Evolutionary conservation across 306 rosid genomes (phyloP), one percentile per base, ranked within the genome.

Genomic region (Medicago lupulina): DNA sequence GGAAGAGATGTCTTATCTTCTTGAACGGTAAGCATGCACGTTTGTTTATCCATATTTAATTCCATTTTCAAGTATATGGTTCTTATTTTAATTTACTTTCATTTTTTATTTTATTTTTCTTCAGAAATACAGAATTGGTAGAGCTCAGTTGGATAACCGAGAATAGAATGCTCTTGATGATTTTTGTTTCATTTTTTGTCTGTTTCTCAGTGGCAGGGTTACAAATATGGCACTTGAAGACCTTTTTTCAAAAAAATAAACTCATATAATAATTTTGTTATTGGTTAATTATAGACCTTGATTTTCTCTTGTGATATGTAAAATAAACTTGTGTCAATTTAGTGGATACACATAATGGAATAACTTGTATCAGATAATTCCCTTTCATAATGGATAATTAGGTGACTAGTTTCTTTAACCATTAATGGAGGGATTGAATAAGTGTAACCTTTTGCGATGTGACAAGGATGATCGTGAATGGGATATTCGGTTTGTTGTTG

Each of bases 221-320:
- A 79, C 98, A 93, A 75, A 6, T 88, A 46, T 86, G 93, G 93
- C 90, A 89, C 73, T 76, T 93, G 81, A 93, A 91, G 86, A 81
- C 80, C 75, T 88, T 88, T 76, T 91, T 91, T 43, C 70, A 83
- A 80, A 93, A 89, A 61, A 91, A 88, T 85, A 93, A 91, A 90
- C 67, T 91, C 67, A 81, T 91, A 47, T 93, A 67, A 79, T 65
- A 2, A 2, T 57, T 59, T 6, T 67, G 1, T 39, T 5, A 3
- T 66, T 38, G 0, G 3, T 39, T 25, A 59, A 59, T 25, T 39
- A 5, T 65, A 39, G 2, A 65, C 9, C n/a, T 23, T 58, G 4
- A 6, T 11, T 39, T 16, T 65, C 9, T 65, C 9, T 6, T 58
- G 65, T 11, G 10, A 38, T 25, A 2, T 12, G 65, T 58, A 58